Evolutionary conservation across 1,284 basidiomycete genomes (phyloP).

Genomic region (Stereum hirsutum): DNA sequence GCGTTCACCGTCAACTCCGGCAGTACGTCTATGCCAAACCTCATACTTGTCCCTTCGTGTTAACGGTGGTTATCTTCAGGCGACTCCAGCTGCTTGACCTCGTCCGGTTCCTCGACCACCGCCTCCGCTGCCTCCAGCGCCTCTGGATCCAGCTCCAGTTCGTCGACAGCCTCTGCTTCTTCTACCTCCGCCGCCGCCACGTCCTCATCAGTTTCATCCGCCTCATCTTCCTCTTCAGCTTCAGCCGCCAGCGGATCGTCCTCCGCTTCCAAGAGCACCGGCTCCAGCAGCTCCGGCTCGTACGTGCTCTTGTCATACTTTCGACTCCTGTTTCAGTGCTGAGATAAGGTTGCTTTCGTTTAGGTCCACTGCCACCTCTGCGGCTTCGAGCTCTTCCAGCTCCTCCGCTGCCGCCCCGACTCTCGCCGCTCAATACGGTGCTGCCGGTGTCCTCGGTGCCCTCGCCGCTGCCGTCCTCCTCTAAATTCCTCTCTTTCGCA

Average conservation of each 20-base stretch:
- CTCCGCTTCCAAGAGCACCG: constrained; percentile 22
- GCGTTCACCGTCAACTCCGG: constrained; percentile 37
- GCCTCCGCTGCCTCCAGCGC: constrained; percentile 7
- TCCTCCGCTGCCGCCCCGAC: constrained; percentile 7
- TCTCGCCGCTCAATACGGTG: constrained; percentile 25
- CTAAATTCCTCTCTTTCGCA: too few relatives aligned
- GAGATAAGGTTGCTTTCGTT: too few relatives aligned
- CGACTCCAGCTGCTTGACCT: constrained; percentile 21
- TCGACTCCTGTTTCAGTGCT: too few relatives aligned
- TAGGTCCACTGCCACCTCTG: background rate
- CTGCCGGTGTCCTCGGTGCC: constrained; percentile 37
- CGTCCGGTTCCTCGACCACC: constrained; percentile 12
- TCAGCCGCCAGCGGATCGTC: constrained; percentile 10
- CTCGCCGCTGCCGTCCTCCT: constrained; percentile 32
- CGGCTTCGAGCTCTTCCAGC: background rate
- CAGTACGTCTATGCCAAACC: constrained; percentile 31
- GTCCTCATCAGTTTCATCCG: constrained; percentile 7
- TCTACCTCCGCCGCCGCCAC: constrained; percentile 8
- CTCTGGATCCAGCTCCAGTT: constrained; percentile 8
- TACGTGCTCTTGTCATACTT: background rate
- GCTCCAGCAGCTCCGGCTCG: constrained; percentile 5
- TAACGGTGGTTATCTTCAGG: constrained; percentile 19
- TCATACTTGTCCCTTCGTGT: constrained; percentile 5
- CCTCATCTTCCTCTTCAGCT: constrained; percentile 6
- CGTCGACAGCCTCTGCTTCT: constrained; percentile 12